Conservation (phyloP, 106 monocot species). For the Platanthera guangdongensis region DNA sequence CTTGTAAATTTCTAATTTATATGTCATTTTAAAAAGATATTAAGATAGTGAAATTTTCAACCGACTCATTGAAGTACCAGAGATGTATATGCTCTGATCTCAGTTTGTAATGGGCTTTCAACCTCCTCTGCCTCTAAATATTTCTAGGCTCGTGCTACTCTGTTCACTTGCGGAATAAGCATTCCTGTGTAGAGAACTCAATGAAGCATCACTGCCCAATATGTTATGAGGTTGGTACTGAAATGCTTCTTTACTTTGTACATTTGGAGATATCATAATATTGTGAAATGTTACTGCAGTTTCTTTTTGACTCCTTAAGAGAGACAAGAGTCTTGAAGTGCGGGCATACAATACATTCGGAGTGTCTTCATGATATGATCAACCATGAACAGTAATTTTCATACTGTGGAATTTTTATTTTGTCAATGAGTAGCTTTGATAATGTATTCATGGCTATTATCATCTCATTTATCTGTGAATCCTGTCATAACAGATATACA, state of each 20-base stretch:
- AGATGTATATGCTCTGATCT: neutral
- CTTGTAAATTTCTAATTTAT: too few relatives aligned
- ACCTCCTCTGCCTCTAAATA: neutral
- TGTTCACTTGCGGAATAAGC: slow-evolving; percentile 41
- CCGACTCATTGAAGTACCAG: too few relatives aligned
- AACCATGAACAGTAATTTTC: slow-evolving; percentile 41
- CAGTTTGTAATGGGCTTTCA: neutral
- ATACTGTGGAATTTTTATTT: slow-evolving; percentile 3
- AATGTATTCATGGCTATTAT: neutral
- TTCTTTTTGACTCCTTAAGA: slow-evolving; percentile 80
- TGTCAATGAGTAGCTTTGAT: neutral
- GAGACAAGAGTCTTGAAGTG: slow-evolving; percentile 59
- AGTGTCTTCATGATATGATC: slow-evolving; percentile 54
- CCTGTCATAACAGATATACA: slow-evolving; percentile 23
- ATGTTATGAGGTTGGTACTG: slow-evolving; percentile 63
- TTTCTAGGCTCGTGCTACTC: slow-evolving; percentile 72
- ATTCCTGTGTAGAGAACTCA: slow-evolving; percentile 87
- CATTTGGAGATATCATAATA: slow-evolving; percentile 1
- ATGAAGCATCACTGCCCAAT: slow-evolving; percentile 85
- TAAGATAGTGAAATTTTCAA: too few relatives aligned
- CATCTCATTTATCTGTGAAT: slow-evolving; percentile 2
- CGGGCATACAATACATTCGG: slow-evolving; percentile 67
- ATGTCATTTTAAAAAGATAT: too few relatives aligned
- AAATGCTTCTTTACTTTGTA: slow-evolving; percentile 3
- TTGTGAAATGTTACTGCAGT: slow-evolving; percentile 33